Conservation (phyloP, 495 filamentous ascomycete species). For the Penicillium samsonianum region DNA sequence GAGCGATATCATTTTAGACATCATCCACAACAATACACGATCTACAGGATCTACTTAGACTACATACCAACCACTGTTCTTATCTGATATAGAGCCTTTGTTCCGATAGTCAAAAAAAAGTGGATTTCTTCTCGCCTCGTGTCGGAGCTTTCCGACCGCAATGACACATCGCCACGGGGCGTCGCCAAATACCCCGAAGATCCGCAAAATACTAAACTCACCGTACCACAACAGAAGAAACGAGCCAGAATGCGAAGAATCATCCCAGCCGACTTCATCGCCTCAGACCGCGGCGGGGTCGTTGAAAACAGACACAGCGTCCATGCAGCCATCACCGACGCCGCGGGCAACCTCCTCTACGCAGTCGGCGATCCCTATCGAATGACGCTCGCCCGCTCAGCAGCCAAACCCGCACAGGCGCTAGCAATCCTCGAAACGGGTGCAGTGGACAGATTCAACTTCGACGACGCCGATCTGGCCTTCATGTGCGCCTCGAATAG, state of each 20-base stretch:
- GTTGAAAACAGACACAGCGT: slow-evolving; percentile 41
- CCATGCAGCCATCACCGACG: slow-evolving; percentile 40
- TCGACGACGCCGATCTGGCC: slow-evolving; percentile 42
- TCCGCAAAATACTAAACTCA: neutral
- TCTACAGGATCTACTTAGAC: neutral
- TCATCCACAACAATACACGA: neutral
- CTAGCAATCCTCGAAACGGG: slow-evolving; percentile 39
- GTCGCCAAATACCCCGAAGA: neutral
- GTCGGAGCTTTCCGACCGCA: slow-evolving; percentile 9
- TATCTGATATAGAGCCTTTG: neutral
- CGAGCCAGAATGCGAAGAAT: slow-evolving; percentile 15
- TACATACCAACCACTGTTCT: neutral
- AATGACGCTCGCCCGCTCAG: slow-evolving; percentile 41
- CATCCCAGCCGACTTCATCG: slow-evolving; percentile 26
- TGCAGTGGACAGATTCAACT: slow-evolving; percentile 29
- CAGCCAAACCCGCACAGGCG: slow-evolving; percentile 45
- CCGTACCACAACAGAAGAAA: neutral
- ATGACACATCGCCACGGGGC: neutral
- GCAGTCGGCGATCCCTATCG: slow-evolving; percentile 39
- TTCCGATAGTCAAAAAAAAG: neutral
- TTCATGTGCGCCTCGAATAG: slow-evolving; percentile 50
- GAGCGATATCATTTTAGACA: slow-evolving; percentile 5
- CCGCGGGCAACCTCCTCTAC: slow-evolving; percentile 34
- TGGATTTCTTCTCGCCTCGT: neutral
- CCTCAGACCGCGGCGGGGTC: slow-evolving; percentile 31